Base-by-base conservation (phyloP, 331 rosid species). In the Erythrophleum ivorense region DNA sequence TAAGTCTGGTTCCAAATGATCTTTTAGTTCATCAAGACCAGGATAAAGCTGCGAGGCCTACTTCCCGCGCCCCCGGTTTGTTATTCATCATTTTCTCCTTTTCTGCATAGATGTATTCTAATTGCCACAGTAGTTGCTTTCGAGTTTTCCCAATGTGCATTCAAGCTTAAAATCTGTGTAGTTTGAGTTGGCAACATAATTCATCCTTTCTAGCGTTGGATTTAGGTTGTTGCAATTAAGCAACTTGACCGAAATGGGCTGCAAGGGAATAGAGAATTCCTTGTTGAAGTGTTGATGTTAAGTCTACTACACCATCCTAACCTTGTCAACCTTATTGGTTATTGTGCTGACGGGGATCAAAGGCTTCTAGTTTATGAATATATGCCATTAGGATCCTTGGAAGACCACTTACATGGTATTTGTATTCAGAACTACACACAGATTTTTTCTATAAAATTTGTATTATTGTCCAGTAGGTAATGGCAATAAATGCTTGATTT, bases 291-390 rank as follows among this genome's bases (percentile, higher is more conserved):
- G 81, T 88, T 95, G 92, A 95, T 95, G 98, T 81, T 95, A 85
- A 93, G 99, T 83, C 92, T 95, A 31, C 97, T 95, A 43, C 98
- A 95, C 82, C 99, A 95, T 62, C 91, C 94, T 52, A 95, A 95
- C 87, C 97, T 95, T 80, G 99, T 95, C 76, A 95, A 89, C 86
- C 94, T 95, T 38, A 90, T 89, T 66, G 99, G 99, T 82, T 95
- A 93, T 84, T 95, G 99, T 83, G 98, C 98, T 82, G 99, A 95
- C 85, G 99, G 99, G 83, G 98, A 95, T 88, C 99, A 93, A 84
- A 90, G 99, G 91, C 98, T 95, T 81, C 89, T 95, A 69, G 92
- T 95, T 84, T 93, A 95, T 86, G 97, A 95, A 80, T 95, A 87
- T 74, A 93, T 95, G 99, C 84, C 97, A 21, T 82, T 93, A 57